These are phyloP conservation scores for Cyberlindnera subsufficiens DNA, from an alignment of 805 yeast species.

Conservation along the genomic window DNA sequence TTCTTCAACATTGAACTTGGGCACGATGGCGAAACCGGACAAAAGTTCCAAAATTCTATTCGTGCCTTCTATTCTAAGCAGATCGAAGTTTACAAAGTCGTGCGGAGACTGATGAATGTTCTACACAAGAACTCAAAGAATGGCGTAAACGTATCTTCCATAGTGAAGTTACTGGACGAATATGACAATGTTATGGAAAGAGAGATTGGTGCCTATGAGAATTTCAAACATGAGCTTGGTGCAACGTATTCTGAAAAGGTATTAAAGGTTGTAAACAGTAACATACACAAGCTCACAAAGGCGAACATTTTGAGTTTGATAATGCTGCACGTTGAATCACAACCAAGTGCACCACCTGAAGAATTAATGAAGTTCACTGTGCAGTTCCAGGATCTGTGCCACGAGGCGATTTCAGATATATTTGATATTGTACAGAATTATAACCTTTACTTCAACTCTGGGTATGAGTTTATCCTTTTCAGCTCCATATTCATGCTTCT, in stretches of 20 bases:
- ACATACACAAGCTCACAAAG: conserved; percentile 10
- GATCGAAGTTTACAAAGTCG: background rate
- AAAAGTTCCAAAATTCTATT: background rate
- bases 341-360: conserved; percentile 3
- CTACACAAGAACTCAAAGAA: background rate
- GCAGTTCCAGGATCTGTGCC: background rate
- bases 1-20: conserved; percentile 11
- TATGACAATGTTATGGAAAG: conserved; percentile 6
- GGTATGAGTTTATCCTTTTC: conserved; percentile 15
- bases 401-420: conserved; percentile 7
- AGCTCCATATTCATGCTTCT: conserved; percentile 9
- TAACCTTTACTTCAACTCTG: conserved; percentile 14
- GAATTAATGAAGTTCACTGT: conserved; percentile 4
- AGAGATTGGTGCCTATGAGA: conserved; percentile 5
- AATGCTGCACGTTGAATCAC: conserved; percentile 17
- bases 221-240: conserved; percentile 8
- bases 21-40: background rate
- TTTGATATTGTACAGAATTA: conserved; percentile 19
- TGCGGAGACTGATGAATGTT: conserved; percentile 6
- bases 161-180: conserved; percentile 5
- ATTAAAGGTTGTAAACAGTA: conserved; percentile 5
- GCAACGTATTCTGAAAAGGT: conserved; percentile 8
- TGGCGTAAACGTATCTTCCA: background rate
- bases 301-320: conserved; percentile 8
- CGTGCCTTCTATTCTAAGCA: conserved; percentile 1